phyloP scores from a whole-genome alignment of 345 rosid species.

The Rhizophora mangle region DNA sequence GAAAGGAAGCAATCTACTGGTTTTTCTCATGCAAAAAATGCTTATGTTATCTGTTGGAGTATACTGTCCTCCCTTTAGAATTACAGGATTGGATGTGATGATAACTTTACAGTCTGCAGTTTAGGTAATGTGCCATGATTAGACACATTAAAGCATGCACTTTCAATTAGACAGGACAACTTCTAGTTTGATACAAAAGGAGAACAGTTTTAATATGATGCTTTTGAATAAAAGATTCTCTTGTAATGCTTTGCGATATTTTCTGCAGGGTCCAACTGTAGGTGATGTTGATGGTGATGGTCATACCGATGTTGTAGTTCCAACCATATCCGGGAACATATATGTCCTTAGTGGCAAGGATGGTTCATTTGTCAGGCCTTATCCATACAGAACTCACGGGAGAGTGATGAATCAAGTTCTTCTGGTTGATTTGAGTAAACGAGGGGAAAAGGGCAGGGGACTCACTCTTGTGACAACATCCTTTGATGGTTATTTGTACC shows the following conservation, averaged over 20 bases:
- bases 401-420: constrained; percentile 98
- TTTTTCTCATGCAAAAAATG: no score
- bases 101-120: constrained; percentile 1
- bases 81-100: not conserved
- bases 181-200: no score
- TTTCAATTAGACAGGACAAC: no score
- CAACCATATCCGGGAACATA: constrained; percentile 88
- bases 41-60: not conserved
- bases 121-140: no score
- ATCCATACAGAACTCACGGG: constrained; percentile 97
- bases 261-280: constrained; percentile 73
- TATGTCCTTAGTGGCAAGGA: constrained; percentile 94
- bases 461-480: constrained; percentile 91
- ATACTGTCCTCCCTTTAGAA: not conserved
- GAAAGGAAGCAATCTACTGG: no score
- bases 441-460: constrained; percentile 74
- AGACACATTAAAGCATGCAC: no score
- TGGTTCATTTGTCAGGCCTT: constrained; percentile 80
- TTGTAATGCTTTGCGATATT: constrained; percentile 5
- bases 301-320: constrained; percentile 85
- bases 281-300: constrained; percentile 99
- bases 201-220: not conserved
- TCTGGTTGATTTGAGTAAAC: constrained; percentile 81
- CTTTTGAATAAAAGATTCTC: not conserved
- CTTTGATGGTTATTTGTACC: constrained; percentile 94